Evolutionary conservation across 1,284 basidiomycete species (phyloP).

Genomic region (Fistulina hepatica): DNA sequence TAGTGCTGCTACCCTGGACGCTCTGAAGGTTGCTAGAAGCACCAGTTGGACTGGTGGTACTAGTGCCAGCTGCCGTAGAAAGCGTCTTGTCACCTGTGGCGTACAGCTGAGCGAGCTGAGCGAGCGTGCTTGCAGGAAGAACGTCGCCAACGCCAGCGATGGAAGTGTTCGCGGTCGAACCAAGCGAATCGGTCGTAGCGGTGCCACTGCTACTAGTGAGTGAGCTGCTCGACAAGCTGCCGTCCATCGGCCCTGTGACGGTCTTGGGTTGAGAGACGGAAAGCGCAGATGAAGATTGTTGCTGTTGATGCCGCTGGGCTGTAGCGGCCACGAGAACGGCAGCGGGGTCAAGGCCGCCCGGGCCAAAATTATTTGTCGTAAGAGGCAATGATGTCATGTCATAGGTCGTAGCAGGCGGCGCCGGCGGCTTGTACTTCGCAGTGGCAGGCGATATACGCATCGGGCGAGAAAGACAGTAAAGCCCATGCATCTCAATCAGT

Average conservation of each 20-base stretch:
- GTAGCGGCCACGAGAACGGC: constrained; percentile 1
- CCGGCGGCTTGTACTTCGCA: constrained; percentile 57
- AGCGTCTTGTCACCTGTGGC: constrained; percentile 26
- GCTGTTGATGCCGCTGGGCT: constrained; percentile 1
- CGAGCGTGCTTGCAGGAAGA: constrained; percentile 29
- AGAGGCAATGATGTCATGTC: too few relatives aligned
- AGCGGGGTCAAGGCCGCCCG: neutral
- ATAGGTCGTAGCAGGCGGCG: neutral
- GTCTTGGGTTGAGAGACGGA: constrained; percentile 45
- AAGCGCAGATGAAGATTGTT: constrained; percentile 16
- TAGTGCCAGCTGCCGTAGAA: constrained; percentile 20
- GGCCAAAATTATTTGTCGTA: neutral
- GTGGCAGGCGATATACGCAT: constrained; percentile 88
- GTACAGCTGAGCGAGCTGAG: constrained; percentile 39
- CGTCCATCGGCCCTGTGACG: constrained; percentile 57
- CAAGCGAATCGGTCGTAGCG: neutral
- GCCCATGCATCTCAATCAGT: constrained; percentile 80
- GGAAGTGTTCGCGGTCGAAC: constrained; percentile 40
- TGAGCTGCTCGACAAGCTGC: constrained; percentile 42
- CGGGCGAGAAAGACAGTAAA: constrained; percentile 76
- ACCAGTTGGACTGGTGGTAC: constrained; percentile 17
- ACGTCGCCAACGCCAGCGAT: constrained; percentile 44
- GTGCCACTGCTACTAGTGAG: constrained; percentile 31
- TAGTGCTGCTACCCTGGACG: too few relatives aligned
- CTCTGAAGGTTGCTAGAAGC: too few relatives aligned